Percentiles rank a stretch among this genome's conserved stretches.
phyloP scores from a whole-genome alignment of 1,284 basidiomycete species.

The Exobasidium rhododendri region DNA sequence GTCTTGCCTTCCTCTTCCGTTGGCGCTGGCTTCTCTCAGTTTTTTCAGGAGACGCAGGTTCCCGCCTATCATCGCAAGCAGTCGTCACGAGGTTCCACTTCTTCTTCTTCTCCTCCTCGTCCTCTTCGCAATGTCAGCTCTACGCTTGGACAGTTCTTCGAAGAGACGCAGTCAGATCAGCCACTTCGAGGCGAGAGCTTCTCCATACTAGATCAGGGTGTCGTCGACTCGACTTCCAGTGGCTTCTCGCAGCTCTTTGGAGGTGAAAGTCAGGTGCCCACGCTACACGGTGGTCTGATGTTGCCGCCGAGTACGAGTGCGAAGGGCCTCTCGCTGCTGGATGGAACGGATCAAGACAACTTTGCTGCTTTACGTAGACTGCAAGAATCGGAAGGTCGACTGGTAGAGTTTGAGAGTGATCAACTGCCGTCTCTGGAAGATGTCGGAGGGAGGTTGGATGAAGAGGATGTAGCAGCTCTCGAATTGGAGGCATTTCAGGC shows the following conservation, averaged over 20 bases:
- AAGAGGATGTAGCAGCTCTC: constrained; percentile 4
- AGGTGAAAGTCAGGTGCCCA: not conserved
- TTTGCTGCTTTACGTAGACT: constrained; percentile 46
- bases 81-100: too few species aligned
- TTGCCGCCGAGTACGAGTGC: constrained; percentile 32
- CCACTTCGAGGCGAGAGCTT: constrained; percentile 35
- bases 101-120: not conserved
- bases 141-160: constrained; percentile 46
- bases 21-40: constrained; percentile 13
- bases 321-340: not conserved
- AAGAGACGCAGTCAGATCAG: constrained; percentile 35
- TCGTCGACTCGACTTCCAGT: constrained; percentile 23
- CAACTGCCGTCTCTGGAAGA: constrained; percentile 14
- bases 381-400: constrained; percentile 29
- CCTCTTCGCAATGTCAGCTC: not conserved
- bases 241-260: constrained; percentile 43
- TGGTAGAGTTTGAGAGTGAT: constrained; percentile 37
- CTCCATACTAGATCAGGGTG: constrained; percentile 29
- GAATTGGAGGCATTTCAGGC: constrained; percentile 5
- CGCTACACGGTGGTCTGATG: constrained; percentile 22
- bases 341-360: constrained; percentile 25
- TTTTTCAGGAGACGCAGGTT: constrained; percentile 4
- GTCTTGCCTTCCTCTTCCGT: not conserved
- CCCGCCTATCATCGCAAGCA: not conserved
- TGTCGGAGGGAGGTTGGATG: not conserved